These are phyloP conservation scores for Chrysanthemum seticuspe DNA, from an alignment of 129 eudicot genomes.

Conservation along the genomic window DNA sequence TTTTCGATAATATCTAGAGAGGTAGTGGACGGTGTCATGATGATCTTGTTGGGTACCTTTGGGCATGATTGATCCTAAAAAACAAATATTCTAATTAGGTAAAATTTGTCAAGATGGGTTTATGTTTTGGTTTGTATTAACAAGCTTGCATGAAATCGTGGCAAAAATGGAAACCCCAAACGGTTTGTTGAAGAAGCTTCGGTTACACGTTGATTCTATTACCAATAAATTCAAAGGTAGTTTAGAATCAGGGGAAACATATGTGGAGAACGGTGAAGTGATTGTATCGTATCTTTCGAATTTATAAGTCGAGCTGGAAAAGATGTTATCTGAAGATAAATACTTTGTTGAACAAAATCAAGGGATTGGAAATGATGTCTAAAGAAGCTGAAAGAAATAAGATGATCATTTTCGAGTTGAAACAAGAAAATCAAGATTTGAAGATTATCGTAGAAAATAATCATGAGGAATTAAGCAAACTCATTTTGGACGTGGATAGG, in stretches of 20 bases:
- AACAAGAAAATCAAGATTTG: slow-evolving; percentile 56
- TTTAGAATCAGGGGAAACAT: slow-evolving; percentile 52
- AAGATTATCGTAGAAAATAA: slow-evolving; percentile 33
- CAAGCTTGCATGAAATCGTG: slow-evolving; percentile 35
- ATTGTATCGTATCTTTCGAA: slow-evolving; percentile 54
- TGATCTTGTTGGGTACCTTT: too few species aligned
- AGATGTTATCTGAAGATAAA: slow-evolving; percentile 48
- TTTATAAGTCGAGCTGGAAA: slow-evolving; percentile 65
- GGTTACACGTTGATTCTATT: slow-evolving; percentile 52
- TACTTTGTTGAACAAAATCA: slow-evolving; percentile 49
- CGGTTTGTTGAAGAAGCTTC: slow-evolving; percentile 60
- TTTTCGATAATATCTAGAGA: too few species aligned
- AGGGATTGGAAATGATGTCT: slow-evolving; percentile 41
- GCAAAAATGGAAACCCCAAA: slow-evolving; percentile 46
- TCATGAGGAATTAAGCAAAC: slow-evolving; percentile 17
- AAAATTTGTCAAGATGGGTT: too few species aligned
- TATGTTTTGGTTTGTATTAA: too few species aligned
- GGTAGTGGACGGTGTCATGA: too few species aligned
- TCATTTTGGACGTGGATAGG: slow-evolving; percentile 40
- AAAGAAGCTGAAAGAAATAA: slow-evolving; percentile 53
- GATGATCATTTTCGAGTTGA: slow-evolving; percentile 44
- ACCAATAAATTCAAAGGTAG: slow-evolving; percentile 41
- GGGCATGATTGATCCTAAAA: too few species aligned
- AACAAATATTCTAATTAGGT: too few species aligned
- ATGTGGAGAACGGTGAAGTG: slow-evolving; percentile 41